Base-by-base conservation (phyloP, 2,329 filamentous ascomycete species). In the Parastagonospora nodorum region DNA sequence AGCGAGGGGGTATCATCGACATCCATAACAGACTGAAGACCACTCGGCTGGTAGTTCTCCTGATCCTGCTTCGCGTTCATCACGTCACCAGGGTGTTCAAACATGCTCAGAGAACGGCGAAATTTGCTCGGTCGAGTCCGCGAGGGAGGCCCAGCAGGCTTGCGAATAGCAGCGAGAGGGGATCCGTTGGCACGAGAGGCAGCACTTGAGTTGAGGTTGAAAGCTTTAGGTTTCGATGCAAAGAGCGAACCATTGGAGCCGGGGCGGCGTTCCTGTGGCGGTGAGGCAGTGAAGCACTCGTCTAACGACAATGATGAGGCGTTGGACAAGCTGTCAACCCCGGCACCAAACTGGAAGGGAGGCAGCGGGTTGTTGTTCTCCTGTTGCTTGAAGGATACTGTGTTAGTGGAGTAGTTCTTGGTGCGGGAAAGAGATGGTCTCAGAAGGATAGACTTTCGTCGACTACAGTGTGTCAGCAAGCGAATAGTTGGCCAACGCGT, bases 21-120 rank as follows among this genome's bases (percentile, higher is more conserved):
- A 69, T 96, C 92, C 84, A 89, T 90, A 49, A 93, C 88, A 36
- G 89, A 87, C 63, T 90, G 84, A 55, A 93, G 78, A 51, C 78
- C 77, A 63, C 80, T 82, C 53, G 83, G 79, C 50, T 81, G 77
- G 72, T 77, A 77, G 45, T 83, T 83, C 39, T 85, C 84, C 58
- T 88, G 79, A 72, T 92, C 91, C 48, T 87, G 81, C 46, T 70
- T 70, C 37, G 67, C 58, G 75, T 90, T 91, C 78, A 96, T 89
- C 48, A 97, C 82, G 69, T 97, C 94, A 60, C 85, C 89, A 3
- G 92, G 89, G 71, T 89, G 86, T 77, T 97, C 93, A 75, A 96
- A 99, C 94, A 99, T 99, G 82, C 94, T 97, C 68, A 97, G 78
- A 19, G 93, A 96, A 60, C 94, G 87, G 53, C 94, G 87, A 68